A percentile compares a stretch with the other conserved stretches of the same genome.
These are phyloP conservation scores for Colletotrichum tabaci DNA, from an alignment of 2,329 filamentous ascomycete species.

Conservation along the genomic window DNA sequence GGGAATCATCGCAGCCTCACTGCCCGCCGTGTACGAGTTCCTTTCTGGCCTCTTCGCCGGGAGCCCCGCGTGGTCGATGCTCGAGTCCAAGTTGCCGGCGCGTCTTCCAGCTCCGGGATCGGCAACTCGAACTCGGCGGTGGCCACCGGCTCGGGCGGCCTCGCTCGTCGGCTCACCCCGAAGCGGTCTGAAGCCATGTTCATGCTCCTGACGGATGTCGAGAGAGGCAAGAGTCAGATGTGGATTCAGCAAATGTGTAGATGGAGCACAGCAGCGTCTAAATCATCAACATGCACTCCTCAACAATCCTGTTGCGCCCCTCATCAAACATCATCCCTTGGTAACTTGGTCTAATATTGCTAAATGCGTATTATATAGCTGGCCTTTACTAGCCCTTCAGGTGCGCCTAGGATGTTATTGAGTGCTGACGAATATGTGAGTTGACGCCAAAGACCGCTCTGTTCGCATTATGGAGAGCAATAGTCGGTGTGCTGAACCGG, in stretches of 20 bases:
- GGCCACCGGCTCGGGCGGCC: background rate
- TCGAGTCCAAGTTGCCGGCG: constrained; percentile 2
- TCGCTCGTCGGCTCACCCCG: background rate
- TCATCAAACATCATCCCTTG: too few relatives aligned
- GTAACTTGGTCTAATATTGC: too few relatives aligned
- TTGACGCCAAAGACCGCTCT: too few relatives aligned
- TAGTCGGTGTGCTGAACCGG: too few relatives aligned
- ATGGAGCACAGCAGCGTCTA: too few relatives aligned
- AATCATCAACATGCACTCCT: too few relatives aligned
- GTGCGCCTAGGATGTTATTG: too few relatives aligned
- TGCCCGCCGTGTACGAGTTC: constrained; percentile 28
- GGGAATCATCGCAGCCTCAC: constrained; percentile 18
- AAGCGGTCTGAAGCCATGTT: constrained; percentile 20
- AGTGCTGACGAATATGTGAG: too few relatives aligned
- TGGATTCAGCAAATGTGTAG: background rate
- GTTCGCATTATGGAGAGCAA: too few relatives aligned
- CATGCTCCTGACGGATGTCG: constrained; percentile 6
- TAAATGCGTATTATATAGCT: too few relatives aligned
- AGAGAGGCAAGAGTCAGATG: constrained; percentile 8
- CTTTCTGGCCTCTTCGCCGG: background rate
- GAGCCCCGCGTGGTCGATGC: background rate
- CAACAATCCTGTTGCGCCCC: too few relatives aligned
- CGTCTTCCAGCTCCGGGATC: constrained; percentile 1
- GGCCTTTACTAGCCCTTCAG: too few relatives aligned
- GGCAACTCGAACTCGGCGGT: background rate